Conservation (phyloP, 306 rosid genomes). For the Neltuma alba region DNA sequence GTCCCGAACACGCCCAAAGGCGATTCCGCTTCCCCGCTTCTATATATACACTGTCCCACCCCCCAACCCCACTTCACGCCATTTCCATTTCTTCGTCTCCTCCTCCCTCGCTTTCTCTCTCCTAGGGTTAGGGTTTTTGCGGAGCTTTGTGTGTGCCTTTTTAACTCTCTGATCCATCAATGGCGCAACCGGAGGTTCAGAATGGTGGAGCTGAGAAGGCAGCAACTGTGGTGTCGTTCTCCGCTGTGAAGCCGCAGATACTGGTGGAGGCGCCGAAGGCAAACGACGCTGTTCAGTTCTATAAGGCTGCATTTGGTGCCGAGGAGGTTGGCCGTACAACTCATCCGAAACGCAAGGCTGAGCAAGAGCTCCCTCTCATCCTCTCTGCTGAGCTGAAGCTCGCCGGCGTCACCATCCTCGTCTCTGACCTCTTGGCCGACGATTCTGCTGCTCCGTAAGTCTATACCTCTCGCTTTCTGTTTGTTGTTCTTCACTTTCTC, state of each 20-base stretch:
- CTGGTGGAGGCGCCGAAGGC: slow-evolving; percentile 72
- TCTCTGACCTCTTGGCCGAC: slow-evolving; percentile 46
- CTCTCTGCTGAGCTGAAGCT: slow-evolving; percentile 65
- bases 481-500: background rate
- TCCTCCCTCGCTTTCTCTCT: slow-evolving; percentile 34
- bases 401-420: slow-evolving; percentile 52
- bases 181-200: slow-evolving; percentile 67
- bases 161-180: slow-evolving; percentile 14
- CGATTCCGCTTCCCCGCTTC: slow-evolving; percentile 62
- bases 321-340: slow-evolving; percentile 60
- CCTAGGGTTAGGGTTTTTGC: slow-evolving; percentile 52
- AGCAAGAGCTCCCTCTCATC: slow-evolving; percentile 68
- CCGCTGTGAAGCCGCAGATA: slow-evolving; percentile 56
- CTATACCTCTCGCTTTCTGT: background rate
- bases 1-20: slow-evolving; percentile 23
- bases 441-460: slow-evolving; percentile 52
- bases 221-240: slow-evolving; percentile 28
- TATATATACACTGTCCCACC: slow-evolving; percentile 53
- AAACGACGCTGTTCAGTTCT: slow-evolving; percentile 70
- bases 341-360: slow-evolving; percentile 86
- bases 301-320: slow-evolving; percentile 77
- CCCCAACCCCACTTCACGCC: slow-evolving; percentile 35
- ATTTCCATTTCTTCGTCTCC: slow-evolving; percentile 8
- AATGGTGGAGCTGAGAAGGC: slow-evolving; percentile 58
- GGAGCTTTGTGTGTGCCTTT: background rate